Base-by-base conservation (phyloP, 352 stramenopile species). In the Pythium vanterpoolii region DNA sequence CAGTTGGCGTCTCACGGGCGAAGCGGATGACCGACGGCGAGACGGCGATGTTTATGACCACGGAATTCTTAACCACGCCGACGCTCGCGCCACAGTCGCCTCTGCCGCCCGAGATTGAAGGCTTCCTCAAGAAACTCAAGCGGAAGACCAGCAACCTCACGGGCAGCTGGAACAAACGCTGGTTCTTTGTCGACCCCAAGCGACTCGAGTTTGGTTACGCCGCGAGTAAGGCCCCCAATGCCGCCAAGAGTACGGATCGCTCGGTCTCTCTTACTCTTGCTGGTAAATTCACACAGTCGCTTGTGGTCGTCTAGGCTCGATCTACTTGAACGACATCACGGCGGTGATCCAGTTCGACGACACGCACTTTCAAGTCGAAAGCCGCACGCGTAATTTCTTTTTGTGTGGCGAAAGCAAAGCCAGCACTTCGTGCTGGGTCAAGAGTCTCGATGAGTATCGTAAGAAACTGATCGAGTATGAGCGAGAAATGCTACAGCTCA, bases 71-170 rank as follows among this genome's bases (percentile, higher is more conserved):
- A 1, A 40, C 28, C 31, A 63, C 48, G 11, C 33, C 43, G 3
- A 53, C 59, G 2, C 30, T 79, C 42, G 66, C 69, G 11, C 80
- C 79, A 11, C 71, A 79, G 40, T 60, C 79, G 13, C 81, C 80
- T 0, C 50, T 77, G 28, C 74, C 83, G 16, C 85, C 85, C 1
- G 80, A 92, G 68, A 91, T 93, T 58, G 83, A 94, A 64, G 85
- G 85, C 18, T 91, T 82, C 47, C 68, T 94, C n/a, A 90, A 92
- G 68, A 93, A 94, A 60, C 77, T 94, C 53, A 94, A 94, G 68
- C 85, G 85, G 49, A 92, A 93, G 59, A 91, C 85, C 6, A 87
- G 73, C 65, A 91, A 78, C 64, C 42, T 89, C 36, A 78, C 71
- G 23, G 81, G 80, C 3, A 88, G 84, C 57, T 94, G 81, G 83